Evolutionary conservation across 1,284 basidiomycete species (phyloP).

Genomic region (Trichosporon sp.): DNA sequence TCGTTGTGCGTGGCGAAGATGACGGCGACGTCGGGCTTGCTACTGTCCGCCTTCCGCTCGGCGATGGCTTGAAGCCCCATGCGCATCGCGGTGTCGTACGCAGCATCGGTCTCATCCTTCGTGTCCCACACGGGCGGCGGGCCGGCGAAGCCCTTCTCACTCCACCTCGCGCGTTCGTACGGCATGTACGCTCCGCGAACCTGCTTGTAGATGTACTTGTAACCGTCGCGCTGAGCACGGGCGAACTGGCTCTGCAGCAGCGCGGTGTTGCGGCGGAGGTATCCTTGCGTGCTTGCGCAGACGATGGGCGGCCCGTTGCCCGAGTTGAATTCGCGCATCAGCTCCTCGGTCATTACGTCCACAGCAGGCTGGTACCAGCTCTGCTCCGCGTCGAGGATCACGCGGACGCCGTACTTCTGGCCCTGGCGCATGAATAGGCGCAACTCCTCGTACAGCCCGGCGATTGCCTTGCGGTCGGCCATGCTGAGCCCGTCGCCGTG

Average conservation of each 20-base stretch:
- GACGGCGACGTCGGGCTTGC: neutral
- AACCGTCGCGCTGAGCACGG: constrained; percentile 2
- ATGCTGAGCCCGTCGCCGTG: neutral
- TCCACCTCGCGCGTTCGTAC: neutral
- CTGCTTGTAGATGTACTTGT: constrained; percentile 5
- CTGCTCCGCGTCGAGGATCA: constrained; percentile 10
- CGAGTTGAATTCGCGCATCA: constrained; percentile 12
- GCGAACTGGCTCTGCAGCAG: neutral
- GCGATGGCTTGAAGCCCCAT: neutral
- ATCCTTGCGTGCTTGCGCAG: neutral
- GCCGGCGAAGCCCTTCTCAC: neutral
- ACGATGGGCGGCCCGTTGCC: neutral
- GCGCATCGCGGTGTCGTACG: neutral
- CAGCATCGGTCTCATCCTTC: neutral
- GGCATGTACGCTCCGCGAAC: constrained; percentile 1
- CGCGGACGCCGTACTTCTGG: constrained; percentile 4
- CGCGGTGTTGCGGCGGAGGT: neutral
- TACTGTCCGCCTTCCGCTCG: neutral
- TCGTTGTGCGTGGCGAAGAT: constrained; percentile 9
- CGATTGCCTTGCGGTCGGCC: neutral
- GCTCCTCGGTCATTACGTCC: constrained; percentile 8
- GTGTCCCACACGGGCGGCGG: neutral
- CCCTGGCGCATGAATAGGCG: neutral
- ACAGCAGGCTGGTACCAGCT: constrained; percentile 8
- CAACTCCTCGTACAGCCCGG: neutral